phyloP scores from a whole-genome alignment of 2,329 filamentous ascomycete species.

The Plenodomus lindquistii region DNA sequence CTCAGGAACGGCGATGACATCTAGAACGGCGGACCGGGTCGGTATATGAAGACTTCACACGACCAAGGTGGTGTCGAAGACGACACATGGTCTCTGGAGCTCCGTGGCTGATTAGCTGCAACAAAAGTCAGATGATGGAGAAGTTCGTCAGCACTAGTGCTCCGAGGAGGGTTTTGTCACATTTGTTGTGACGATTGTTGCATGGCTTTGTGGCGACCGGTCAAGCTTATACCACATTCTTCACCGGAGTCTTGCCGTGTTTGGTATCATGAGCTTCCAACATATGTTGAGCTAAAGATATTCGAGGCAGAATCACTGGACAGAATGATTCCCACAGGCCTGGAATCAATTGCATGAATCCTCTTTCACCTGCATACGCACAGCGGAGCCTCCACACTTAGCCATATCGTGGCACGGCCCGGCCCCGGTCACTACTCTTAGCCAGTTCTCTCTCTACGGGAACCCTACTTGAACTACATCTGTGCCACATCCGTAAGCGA shows the following conservation, averaged over 20 bases:
- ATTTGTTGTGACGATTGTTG: background rate
- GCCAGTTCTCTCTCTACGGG: background rate
- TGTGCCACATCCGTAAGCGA: conserved; percentile 1
- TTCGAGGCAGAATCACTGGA: too few relatives aligned
- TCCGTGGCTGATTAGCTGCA: background rate
- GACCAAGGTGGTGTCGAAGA: conserved; percentile 2
- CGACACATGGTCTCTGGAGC: conserved; percentile 11
- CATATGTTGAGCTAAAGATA: too few relatives aligned
- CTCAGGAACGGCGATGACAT: too few relatives aligned
- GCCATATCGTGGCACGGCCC: conserved; percentile 13
- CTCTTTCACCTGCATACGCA: background rate
- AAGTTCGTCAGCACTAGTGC: conserved; percentile 3
- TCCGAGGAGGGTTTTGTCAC: background rate
- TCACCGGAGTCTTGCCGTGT: background rate
- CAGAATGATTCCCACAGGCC: too few relatives aligned
- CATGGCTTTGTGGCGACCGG: background rate
- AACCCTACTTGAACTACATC: background rate
- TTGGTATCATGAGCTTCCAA: background rate
- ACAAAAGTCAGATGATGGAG: background rate
- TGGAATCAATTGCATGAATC: background rate
- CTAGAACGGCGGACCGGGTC: background rate
- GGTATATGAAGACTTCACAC: conserved; percentile 4
- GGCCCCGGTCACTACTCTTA: conserved; percentile 1
- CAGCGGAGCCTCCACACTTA: conserved; percentile 6
- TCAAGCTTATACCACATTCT: background rate